Base-by-base conservation (phyloP, 2,329 filamentous ascomycete species). In the Calycina marina region DNA sequence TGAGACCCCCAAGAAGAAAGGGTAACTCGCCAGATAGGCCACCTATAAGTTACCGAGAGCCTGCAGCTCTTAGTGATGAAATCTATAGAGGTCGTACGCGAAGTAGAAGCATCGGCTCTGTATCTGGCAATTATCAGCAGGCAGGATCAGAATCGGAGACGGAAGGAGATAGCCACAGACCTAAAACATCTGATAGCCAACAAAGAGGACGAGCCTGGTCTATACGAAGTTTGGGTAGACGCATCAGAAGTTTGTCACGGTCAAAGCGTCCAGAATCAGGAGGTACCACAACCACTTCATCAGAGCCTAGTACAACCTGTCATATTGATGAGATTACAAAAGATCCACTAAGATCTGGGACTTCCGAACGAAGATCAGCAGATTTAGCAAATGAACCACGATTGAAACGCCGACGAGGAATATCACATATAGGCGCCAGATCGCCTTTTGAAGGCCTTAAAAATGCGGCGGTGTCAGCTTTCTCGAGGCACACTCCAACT, bases 371-470 rank as follows among this genome's bases (percentile, higher is more conserved):
- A n/a, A n/a, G n/a, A n/a, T n/a, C n/a, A n/a, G n/a, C n/a, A n/a
- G n/a, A n/a, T n/a, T n/a, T n/a, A n/a, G n/a, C n/a, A n/a, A n/a
- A n/a, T n/a, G n/a, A n/a, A n/a, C n/a, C n/a, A n/a, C n/a, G n/a
- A n/a, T n/a, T n/a, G n/a, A n/a, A n/a, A n/a, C n/a, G n/a, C n/a
- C n/a, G n/a, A n/a, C n/a, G n/a, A n/a, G n/a, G n/a, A n/a, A n/a
- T n/a, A n/a, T n/a, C n/a, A n/a, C n/a, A n/a, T n/a, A n/a, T n/a
- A n/a, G n/a, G n/a, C n/a, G n/a, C n/a, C n/a, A n/a, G n/a, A n/a
- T n/a, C n/a, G 6, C 28, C 33, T 4, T 18, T 40, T 1, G 40
- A 40, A 28, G 32, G 31, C 11, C 17, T 42, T 5, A 42, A 38
- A 9, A 28, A 22, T 37, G 35, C 26, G 28, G 29, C 42, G 9